These are phyloP conservation scores for Tephrocybe sp. DNA, from an alignment of 768 basidiomycete genomes.

Conservation along the genomic window DNA sequence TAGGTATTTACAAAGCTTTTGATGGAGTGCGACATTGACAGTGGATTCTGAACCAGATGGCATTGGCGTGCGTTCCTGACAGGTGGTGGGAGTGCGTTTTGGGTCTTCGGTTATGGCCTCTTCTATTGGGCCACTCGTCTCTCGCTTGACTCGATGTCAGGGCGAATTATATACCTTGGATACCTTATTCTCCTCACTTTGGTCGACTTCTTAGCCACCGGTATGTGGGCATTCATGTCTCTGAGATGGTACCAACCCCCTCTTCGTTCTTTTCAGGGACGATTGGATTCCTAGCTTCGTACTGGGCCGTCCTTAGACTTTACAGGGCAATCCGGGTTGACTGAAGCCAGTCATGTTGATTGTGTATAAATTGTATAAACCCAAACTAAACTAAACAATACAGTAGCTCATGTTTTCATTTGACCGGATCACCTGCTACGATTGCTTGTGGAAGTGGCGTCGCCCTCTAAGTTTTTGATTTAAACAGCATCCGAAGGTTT, in stretches of 20 bases:
- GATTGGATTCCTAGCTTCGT: slow-evolving; percentile 88
- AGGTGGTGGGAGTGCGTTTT: slow-evolving; percentile 90
- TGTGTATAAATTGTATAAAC: slow-evolving; percentile 1
- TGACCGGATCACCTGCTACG: too few species aligned
- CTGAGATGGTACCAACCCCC: too few species aligned
- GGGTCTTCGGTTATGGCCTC: slow-evolving; percentile 85
- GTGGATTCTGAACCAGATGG: too few species aligned
- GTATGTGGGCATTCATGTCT: slow-evolving; percentile 38
- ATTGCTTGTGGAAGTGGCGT: too few species aligned
- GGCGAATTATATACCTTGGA: slow-evolving; percentile 83
- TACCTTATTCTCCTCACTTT: slow-evolving; percentile 82
- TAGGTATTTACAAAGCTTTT: too few species aligned
- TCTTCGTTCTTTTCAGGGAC: too few species aligned
- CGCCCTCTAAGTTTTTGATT: too few species aligned
- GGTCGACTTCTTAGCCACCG: slow-evolving; percentile 87
- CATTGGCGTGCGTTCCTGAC: slow-evolving; percentile 94
- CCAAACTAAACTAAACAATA: too few species aligned
- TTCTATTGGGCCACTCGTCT: slow-evolving; percentile 88
- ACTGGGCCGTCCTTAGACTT: slow-evolving; percentile 84
- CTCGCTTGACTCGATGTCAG: slow-evolving; percentile 79
- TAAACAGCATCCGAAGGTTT: too few species aligned
- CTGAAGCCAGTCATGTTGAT: slow-evolving; percentile 21
- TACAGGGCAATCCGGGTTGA: slow-evolving; percentile 85
- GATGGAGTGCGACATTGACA: too few species aligned
- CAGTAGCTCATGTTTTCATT: too few species aligned